These are phyloP conservation scores for Cordyceps pruinosa DNA, from an alignment of 2,329 filamentous ascomycete genomes.

Conservation along the genomic window DNA sequence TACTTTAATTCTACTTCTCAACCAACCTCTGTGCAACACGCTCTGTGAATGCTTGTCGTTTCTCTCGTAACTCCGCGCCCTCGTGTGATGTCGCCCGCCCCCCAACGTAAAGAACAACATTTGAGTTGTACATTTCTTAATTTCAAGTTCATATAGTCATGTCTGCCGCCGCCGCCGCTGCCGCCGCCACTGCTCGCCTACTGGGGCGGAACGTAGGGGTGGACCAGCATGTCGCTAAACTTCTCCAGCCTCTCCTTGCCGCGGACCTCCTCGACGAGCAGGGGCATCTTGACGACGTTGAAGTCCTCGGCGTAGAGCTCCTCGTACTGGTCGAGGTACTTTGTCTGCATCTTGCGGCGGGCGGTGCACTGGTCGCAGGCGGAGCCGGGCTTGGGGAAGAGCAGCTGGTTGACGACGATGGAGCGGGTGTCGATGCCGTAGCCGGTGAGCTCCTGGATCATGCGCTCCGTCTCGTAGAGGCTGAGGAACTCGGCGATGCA, in stretches of 20 bases:
- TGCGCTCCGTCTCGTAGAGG: conserved; percentile 96
- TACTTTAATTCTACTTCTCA: neutral
- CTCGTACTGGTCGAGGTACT: conserved; percentile 97
- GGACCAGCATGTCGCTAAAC: conserved; percentile 79
- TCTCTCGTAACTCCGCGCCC: neutral
- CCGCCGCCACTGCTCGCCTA: conserved; percentile 18
- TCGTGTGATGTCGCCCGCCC: neutral
- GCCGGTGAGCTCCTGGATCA: conserved; percentile 94
- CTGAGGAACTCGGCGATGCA: conserved; percentile 97
- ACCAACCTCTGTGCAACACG: neutral
- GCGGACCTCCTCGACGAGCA: conserved; percentile 90
- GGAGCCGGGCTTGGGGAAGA: conserved; percentile 82
- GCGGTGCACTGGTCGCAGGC: conserved; percentile 94
- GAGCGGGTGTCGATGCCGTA: conserved; percentile 95
- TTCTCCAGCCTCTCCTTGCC: conserved; percentile 90
- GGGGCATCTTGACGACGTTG: conserved; percentile 96
- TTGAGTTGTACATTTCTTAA: neutral
- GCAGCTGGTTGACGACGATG: conserved; percentile 95
- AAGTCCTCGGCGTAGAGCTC: conserved; percentile 94
- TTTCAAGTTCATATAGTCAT: neutral
- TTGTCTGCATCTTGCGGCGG: conserved; percentile 95
- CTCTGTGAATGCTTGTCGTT: neutral
- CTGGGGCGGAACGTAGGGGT: conserved; percentile 64
- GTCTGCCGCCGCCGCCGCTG: neutral
- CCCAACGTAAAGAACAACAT: neutral